These are phyloP conservation scores for Cenchrus purpureus DNA, from an alignment of 176 grass and related monocot species.

Conservation along the genomic window DNA sequence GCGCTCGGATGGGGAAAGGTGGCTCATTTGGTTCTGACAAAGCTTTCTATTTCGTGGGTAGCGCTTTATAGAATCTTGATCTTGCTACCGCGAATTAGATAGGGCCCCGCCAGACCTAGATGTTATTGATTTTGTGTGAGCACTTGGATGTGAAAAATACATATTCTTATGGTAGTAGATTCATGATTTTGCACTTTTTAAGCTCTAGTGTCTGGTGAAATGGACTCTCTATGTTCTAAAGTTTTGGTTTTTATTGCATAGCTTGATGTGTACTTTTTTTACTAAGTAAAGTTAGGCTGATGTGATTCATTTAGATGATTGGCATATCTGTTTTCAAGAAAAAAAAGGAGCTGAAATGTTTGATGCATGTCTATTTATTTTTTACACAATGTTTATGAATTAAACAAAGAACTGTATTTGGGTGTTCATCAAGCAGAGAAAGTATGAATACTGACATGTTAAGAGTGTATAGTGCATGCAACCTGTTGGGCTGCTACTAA, in stretches of 20 bases:
- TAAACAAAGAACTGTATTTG: background rate
- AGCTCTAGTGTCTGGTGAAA: constrained; percentile 12
- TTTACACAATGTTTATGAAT: background rate
- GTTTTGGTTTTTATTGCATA: background rate
- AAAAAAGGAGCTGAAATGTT: background rate
- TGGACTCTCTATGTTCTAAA: background rate
- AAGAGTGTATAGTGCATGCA: background rate
- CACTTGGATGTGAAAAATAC: background rate
- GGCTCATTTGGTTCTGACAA: background rate
- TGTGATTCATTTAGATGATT: background rate
- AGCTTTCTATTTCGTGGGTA: background rate
- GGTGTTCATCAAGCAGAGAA: constrained; percentile 8
- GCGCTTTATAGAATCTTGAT: background rate
- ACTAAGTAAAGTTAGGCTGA: background rate
- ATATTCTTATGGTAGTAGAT: background rate
- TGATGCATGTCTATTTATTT: background rate
- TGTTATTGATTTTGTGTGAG: background rate
- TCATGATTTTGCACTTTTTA: background rate
- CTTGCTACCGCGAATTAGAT: background rate
- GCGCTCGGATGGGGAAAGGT: background rate
- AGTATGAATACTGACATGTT: background rate
- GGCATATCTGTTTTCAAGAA: background rate
- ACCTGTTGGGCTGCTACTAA: background rate
- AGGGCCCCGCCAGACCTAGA: background rate
- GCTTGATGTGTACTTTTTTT: background rate